Evolutionary conservation across 2,329 filamentous ascomycete genomes (phyloP).

Genomic region (Cercospora zeae-maydis): DNA sequence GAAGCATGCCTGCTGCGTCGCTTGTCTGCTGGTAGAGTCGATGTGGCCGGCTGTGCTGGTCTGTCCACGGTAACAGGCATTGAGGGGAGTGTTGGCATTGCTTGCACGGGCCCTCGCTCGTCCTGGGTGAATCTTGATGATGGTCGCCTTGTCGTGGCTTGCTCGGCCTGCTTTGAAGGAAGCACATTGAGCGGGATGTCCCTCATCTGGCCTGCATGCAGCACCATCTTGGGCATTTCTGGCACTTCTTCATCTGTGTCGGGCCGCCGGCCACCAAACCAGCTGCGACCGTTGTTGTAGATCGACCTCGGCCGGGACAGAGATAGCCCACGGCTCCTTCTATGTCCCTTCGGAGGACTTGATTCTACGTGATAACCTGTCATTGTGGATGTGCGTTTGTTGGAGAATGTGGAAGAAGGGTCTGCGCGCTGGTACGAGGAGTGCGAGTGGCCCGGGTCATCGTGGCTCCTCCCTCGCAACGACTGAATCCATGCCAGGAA

Average conservation of each 20-base stretch:
- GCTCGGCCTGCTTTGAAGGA: not conserved
- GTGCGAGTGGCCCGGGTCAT: not conserved
- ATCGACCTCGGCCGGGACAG: constrained; percentile 15
- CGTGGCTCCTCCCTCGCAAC: constrained; percentile 4
- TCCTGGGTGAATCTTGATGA: not conserved
- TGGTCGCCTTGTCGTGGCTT: not conserved
- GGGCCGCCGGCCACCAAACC: constrained; percentile 26
- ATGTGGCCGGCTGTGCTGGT: constrained; percentile 14
- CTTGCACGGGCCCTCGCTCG: constrained; percentile 8
- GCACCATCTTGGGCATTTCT: constrained; percentile 21
- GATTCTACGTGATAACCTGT: not conserved
- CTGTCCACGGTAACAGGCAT: constrained; percentile 15
- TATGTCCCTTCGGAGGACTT: not conserved
- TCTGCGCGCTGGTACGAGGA: constrained; percentile 8
- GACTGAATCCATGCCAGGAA: constrained; percentile 15
- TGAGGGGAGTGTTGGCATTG: constrained; percentile 18
- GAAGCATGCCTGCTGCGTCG: constrained; percentile 17
- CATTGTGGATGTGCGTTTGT: not conserved
- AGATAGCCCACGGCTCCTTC: constrained; percentile 13
- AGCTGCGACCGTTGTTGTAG: constrained; percentile 26
- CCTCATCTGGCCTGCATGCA: constrained; percentile 5
- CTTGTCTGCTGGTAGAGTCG: constrained; percentile 17
- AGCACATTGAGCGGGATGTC: not conserved
- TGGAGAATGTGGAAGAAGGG: not conserved
- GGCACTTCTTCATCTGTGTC: constrained; percentile 24